Evolutionary conservation across 805 yeast genomes (phyloP).

Genomic region (Wickerhamiella nectarea): DNA sequence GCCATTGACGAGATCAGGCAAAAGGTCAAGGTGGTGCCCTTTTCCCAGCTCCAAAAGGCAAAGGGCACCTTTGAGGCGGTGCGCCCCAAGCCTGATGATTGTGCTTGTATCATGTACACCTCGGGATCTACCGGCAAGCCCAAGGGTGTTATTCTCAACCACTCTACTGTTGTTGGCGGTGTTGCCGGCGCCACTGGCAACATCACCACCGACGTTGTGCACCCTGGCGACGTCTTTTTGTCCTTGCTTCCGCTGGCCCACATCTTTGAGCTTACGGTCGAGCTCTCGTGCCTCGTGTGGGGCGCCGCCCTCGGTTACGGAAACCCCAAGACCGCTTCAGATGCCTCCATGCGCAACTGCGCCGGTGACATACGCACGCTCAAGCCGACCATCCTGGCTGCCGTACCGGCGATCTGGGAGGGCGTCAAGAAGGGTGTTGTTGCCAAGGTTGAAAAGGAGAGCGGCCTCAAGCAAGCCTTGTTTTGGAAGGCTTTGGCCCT

Average conservation of each 20-base stretch:
- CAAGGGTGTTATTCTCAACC: slow-evolving; percentile 64
- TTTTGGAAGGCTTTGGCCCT: slow-evolving; percentile 83
- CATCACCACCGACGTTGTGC: slow-evolving; percentile 40
- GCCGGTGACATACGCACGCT: slow-evolving; percentile 76
- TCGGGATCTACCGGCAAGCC: slow-evolving; percentile 81
- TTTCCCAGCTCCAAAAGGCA: slow-evolving; percentile 47
- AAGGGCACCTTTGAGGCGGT: slow-evolving; percentile 31
- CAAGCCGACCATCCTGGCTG: slow-evolving; percentile 89
- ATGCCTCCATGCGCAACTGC: slow-evolving; percentile 69
- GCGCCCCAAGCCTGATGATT: slow-evolving; percentile 44
- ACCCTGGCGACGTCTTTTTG: slow-evolving; percentile 54
- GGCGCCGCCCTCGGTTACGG: slow-evolving; percentile 87
- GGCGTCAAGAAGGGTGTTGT: slow-evolving; percentile 83
- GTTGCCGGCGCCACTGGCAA: slow-evolving; percentile 65
- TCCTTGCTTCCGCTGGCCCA: slow-evolving; percentile 93
- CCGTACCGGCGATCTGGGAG: slow-evolving; percentile 99
- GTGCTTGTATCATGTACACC: slow-evolving; percentile 72
- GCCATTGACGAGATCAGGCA: slow-evolving; percentile 40
- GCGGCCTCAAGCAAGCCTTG: slow-evolving; percentile 54
- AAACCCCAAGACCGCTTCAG: slow-evolving; percentile 78
- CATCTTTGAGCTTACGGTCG: slow-evolving; percentile 84
- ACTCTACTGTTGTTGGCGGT: slow-evolving; percentile 65
- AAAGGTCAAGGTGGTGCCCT: slow-evolving; percentile 53
- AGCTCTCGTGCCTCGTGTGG: slow-evolving; percentile 70
- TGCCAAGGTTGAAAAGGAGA: slow-evolving; percentile 53